Conservation (phyloP, 176 grass and related monocot species). For the Rhynchospora breviuscula region DNA sequence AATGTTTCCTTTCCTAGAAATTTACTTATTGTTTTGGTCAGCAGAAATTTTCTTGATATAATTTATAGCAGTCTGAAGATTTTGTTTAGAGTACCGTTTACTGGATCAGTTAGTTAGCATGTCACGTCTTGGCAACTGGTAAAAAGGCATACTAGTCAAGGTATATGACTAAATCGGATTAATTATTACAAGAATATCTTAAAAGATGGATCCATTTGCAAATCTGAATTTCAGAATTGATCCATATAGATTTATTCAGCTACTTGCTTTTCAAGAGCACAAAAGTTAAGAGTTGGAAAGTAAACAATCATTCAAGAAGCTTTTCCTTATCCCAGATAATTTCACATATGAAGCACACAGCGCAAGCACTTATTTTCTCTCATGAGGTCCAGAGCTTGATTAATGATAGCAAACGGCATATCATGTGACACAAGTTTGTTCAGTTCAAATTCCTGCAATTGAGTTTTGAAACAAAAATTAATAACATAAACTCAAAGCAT, state of each 20-base stretch:
- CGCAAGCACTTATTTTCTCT: slow-evolving; percentile 71
- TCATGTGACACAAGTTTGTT: slow-evolving; percentile 83
- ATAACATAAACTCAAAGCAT: background rate
- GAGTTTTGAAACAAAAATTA: slow-evolving; percentile 4
- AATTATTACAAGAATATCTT: background rate
- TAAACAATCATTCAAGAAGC: background rate
- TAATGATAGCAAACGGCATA: slow-evolving; percentile 68
- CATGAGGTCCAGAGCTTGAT: slow-evolving; percentile 73
- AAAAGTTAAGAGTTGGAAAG: background rate
- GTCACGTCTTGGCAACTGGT: background rate
- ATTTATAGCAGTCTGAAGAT: background rate
- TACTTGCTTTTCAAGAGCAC: background rate
- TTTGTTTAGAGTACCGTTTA: background rate
- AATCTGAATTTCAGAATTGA: background rate
- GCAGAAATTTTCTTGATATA: slow-evolving; percentile 11
- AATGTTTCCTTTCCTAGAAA: slow-evolving; percentile 10
- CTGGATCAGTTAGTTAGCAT: background rate
- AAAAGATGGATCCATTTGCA: background rate
- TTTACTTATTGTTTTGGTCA: background rate
- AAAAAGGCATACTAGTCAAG: background rate
- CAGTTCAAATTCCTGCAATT: slow-evolving; percentile 76
- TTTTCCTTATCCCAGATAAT: slow-evolving; percentile 24
- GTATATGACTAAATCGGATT: background rate
- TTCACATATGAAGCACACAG: slow-evolving; percentile 84
- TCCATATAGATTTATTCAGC: background rate